phyloP scores from a whole-genome alignment of 1,139 yeast species.

The Magnusiomyces magnusii region DNA sequence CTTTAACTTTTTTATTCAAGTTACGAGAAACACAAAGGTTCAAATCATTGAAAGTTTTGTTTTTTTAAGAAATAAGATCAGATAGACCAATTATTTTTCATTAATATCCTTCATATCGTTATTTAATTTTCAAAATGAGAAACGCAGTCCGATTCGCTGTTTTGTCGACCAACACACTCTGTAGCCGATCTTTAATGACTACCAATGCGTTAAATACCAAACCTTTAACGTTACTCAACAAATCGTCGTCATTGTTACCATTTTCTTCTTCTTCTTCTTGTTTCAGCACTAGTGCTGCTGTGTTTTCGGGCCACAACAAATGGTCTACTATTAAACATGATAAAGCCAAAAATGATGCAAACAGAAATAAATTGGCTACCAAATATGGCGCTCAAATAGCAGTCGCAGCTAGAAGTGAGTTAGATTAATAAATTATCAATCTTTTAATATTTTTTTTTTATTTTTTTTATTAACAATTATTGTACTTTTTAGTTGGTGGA shows the following conservation, averaged over 20 bases:
- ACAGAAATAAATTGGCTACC: constrained; percentile 60
- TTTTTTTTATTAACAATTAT: not conserved
- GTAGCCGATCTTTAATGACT: not conserved
- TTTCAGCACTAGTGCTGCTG: not conserved
- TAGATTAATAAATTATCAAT: too few relatives aligned
- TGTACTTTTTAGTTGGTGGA: constrained; percentile 40
- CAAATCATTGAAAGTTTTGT: too few relatives aligned
- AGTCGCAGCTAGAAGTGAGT: constrained; percentile 51
- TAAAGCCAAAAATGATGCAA: constrained; percentile 87
- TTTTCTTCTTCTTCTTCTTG: not conserved
- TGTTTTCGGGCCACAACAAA: constrained; percentile 68
- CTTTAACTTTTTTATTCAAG: too few relatives aligned
- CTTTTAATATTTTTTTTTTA: not conserved
- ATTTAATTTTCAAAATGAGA: not conserved
- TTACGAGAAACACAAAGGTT: too few relatives aligned
- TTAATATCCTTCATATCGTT: too few relatives aligned
- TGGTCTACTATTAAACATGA: constrained; percentile 96
- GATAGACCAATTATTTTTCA: too few relatives aligned
- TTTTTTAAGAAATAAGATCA: too few relatives aligned
- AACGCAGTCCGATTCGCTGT: not conserved
- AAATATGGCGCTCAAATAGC: constrained; percentile 67
- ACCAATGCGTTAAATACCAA: too few relatives aligned
- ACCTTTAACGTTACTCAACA: too few relatives aligned
- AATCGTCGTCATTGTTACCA: not conserved
- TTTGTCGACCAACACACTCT: not conserved